Percentiles rank a stretch among this genome's conserved stretches.
phyloP scores from a whole-genome alignment of 495 filamentous ascomycete genomes.

The Penicillium turbatum region DNA sequence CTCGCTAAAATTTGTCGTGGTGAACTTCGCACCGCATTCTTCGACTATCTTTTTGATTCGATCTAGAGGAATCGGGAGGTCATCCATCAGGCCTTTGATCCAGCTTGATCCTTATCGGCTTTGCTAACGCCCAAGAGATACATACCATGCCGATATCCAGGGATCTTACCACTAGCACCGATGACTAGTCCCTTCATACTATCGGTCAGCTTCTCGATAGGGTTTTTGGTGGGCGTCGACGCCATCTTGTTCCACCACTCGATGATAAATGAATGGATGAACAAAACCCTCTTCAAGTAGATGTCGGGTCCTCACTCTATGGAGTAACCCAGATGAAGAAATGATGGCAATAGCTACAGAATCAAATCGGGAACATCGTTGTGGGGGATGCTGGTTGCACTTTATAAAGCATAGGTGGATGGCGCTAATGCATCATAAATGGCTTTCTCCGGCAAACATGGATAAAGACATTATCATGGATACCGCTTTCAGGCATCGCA shows the following conservation, averaged over 20 bases:
- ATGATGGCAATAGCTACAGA: not conserved
- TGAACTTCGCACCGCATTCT: slow-evolving; percentile 8
- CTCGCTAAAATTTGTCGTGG: not conserved
- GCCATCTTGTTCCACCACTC: not conserved
- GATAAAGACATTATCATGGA: not conserved
- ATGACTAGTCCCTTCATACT: slow-evolving; percentile 45
- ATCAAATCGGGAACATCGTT: not conserved
- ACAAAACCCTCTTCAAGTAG: not conserved
- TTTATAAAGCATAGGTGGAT: not conserved
- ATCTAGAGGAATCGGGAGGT: not conserved
- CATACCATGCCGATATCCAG: slow-evolving; percentile 47
- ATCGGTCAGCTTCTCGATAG: slow-evolving; percentile 15
- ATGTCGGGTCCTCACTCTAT: not conserved
- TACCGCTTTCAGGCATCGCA: not conserved
- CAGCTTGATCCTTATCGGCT: too few species aligned
- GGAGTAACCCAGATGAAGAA: too few species aligned
- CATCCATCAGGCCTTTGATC: not conserved
- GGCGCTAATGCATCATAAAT: not conserved
- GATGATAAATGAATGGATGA: not conserved
- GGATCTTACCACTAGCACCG: slow-evolving; percentile 55
- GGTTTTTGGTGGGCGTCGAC: not conserved
- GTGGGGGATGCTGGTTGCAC: not conserved
- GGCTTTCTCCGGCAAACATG: not conserved
- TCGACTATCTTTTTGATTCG: slow-evolving; percentile 7
- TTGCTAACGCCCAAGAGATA: not conserved